phyloP scores from a whole-genome alignment of 352 stramenopile genomes.

The Globisporangium nodosum region DNA sequence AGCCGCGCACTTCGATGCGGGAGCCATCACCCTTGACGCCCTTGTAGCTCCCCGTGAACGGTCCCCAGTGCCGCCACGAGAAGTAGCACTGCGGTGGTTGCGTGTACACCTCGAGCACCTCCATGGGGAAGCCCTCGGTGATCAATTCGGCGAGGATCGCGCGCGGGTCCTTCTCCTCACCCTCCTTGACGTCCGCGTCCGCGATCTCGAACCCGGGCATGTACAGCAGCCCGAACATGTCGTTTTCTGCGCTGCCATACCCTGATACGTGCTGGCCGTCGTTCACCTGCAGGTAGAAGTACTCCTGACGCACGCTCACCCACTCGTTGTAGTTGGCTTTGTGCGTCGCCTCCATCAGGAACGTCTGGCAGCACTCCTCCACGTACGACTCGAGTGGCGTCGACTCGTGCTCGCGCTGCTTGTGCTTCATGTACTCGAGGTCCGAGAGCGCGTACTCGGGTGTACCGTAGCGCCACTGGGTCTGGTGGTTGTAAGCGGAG shows the following conservation, averaged over 20 bases:
- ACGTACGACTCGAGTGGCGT: slow-evolving; percentile 66
- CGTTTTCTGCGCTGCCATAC: slow-evolving; percentile 37
- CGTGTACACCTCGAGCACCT: slow-evolving; percentile 75
- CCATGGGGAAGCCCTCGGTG: slow-evolving; percentile 71
- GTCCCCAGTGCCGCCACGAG: slow-evolving; percentile 73
- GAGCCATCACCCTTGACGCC: slow-evolving; percentile 59
- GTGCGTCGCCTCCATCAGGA: slow-evolving; percentile 78
- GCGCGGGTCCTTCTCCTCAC: slow-evolving; percentile 42
- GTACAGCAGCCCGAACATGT: slow-evolving; percentile 68
- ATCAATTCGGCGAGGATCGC: slow-evolving; percentile 59
- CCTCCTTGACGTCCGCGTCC: slow-evolving; percentile 23
- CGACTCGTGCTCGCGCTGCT: slow-evolving; percentile 41
- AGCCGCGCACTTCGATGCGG: slow-evolving; percentile 57
- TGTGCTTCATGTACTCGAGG: slow-evolving; percentile 63
- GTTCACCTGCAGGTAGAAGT: slow-evolving; percentile 74
- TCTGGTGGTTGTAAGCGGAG: too few species aligned
- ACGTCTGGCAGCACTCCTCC: slow-evolving; percentile 70
- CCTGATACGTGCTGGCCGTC: slow-evolving; percentile 41
- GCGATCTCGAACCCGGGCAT: slow-evolving; percentile 31
- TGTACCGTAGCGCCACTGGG: slow-evolving; percentile 55
- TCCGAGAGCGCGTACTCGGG: slow-evolving; percentile 76
- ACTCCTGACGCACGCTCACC: slow-evolving; percentile 49
- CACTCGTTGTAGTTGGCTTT: slow-evolving; percentile 54
- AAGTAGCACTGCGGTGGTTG: slow-evolving; percentile 75
- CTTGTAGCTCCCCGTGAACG: slow-evolving; percentile 60